phyloP scores from a whole-genome alignment of 1,139 yeast species.

The Sugiyamaella xylanicola region DNA sequence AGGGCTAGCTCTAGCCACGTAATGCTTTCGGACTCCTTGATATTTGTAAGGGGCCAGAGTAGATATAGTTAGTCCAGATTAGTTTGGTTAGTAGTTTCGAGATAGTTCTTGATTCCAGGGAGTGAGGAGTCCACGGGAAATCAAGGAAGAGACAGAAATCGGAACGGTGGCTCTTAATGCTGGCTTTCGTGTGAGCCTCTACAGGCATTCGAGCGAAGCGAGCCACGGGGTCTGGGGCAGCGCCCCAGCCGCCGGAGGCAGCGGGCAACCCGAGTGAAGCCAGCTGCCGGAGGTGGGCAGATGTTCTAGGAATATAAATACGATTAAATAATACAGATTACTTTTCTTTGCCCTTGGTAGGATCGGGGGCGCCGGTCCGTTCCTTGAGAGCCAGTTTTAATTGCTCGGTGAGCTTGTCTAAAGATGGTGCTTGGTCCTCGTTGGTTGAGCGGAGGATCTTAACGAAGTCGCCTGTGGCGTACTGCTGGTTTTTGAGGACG shows the following conservation, averaged over 20 bases:
- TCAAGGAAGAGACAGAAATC: too few relatives aligned
- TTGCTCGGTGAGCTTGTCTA: slow-evolving; percentile 18
- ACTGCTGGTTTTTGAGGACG: slow-evolving; percentile 31
- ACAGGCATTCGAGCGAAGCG: too few relatives aligned
- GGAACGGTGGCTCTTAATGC: too few relatives aligned
- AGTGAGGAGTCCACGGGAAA: too few relatives aligned
- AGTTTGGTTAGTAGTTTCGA: too few relatives aligned
- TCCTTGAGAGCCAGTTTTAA: slow-evolving; percentile 2
- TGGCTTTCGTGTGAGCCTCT: too few relatives aligned
- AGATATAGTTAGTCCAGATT: too few relatives aligned
- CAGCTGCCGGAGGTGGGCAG: not conserved
- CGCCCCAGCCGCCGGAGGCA: not conserved
- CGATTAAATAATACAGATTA: slow-evolving; percentile 11
- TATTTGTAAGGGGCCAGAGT: too few relatives aligned
- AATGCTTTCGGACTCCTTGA: too few relatives aligned
- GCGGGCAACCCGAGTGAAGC: not conserved
- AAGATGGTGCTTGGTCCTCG: slow-evolving; percentile 26
- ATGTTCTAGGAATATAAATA: slow-evolving; percentile 4
- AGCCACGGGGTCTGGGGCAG: slow-evolving; percentile 4
- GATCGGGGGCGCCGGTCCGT: not conserved
- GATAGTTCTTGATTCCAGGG: too few relatives aligned
- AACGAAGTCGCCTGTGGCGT: slow-evolving; percentile 33
- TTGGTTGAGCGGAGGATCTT: slow-evolving; percentile 32
- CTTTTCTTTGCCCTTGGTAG: slow-evolving; percentile 1
- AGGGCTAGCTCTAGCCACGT: too few relatives aligned